Percentiles rank a stretch among this genome's conserved stretches.
These are phyloP conservation scores for Russula brevipes DNA, from an alignment of 768 basidiomycete species.

Conservation along the genomic window DNA sequence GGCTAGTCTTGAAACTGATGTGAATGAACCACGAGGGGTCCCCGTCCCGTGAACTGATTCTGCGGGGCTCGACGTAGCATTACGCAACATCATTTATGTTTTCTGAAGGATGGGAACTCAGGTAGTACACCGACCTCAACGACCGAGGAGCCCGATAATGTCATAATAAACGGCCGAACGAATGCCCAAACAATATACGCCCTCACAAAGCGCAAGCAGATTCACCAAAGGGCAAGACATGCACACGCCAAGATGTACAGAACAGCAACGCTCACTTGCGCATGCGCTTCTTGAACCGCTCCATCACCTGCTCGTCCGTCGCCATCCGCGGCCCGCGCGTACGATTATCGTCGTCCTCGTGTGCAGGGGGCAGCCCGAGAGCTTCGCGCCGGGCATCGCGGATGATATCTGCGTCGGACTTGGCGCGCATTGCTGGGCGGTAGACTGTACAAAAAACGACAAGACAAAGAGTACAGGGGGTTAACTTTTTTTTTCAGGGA, in stretches of 20 bases:
- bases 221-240: not conserved
- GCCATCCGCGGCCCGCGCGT: slow-evolving; percentile 65
- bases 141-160: too few species aligned
- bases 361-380: slow-evolving; percentile 64
- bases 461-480: not conserved
- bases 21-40: not conserved
- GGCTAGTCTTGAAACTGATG: too few species aligned
- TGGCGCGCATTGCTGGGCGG: slow-evolving; percentile 73
- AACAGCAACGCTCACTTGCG: slow-evolving; percentile 45
- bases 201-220: not conserved
- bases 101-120: too few species aligned
- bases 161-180: too few species aligned
- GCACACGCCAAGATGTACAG: too few species aligned
- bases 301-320: slow-evolving; percentile 91
- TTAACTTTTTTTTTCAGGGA: not conserved
- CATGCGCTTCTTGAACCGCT: slow-evolving; percentile 97
- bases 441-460: slow-evolving; percentile 53
- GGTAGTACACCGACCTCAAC: too few species aligned
- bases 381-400: slow-evolving; percentile 85
- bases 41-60: too few species aligned
- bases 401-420: slow-evolving; percentile 83
- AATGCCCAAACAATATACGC: too few species aligned
- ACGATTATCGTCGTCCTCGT: slow-evolving; percentile 34
- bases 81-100: too few species aligned
- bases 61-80: too few species aligned